Evolutionary conservation across 1,284 basidiomycete species (phyloP).

Genomic region (Paramarasmius palmivorus): DNA sequence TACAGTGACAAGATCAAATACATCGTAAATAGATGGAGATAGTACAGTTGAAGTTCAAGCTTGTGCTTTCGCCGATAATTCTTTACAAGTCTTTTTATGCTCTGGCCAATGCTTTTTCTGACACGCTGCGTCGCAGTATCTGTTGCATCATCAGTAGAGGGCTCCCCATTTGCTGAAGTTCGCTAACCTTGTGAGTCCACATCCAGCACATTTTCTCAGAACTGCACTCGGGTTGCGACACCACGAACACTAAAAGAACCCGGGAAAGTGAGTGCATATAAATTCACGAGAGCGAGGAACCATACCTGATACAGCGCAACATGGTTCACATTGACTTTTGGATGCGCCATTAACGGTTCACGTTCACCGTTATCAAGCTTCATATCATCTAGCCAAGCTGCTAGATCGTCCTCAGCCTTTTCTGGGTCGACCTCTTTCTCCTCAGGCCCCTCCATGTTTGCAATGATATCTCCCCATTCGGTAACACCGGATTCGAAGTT

Average conservation of each 20-base stretch:
- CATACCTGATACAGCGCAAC: slow-evolving; percentile 42
- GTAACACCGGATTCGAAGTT: slow-evolving; percentile 40
- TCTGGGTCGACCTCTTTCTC: slow-evolving; percentile 22
- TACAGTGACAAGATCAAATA: too few relatives aligned
- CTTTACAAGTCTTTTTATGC: slow-evolving; percentile 42
- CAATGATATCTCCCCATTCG: slow-evolving; percentile 46
- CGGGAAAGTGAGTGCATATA: too few relatives aligned
- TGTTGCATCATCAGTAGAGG: slow-evolving; percentile 19
- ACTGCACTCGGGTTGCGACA: slow-evolving; percentile 14
- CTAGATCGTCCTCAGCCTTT: slow-evolving; percentile 53
- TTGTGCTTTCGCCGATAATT: background rate
- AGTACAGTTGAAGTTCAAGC: too few relatives aligned
- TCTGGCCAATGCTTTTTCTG: slow-evolving; percentile 52
- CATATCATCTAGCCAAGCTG: slow-evolving; percentile 54
- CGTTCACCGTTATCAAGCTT: slow-evolving; percentile 40
- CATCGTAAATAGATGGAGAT: too few relatives aligned
- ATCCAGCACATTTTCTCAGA: slow-evolving; percentile 15
- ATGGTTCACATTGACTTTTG: slow-evolving; percentile 41
- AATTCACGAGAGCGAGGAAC: too few relatives aligned
- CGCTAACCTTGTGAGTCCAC: slow-evolving; percentile 23
- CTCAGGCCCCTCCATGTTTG: slow-evolving; percentile 32
- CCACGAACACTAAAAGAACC: slow-evolving; percentile 8
- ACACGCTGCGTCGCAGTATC: slow-evolving; percentile 51
- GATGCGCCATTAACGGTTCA: slow-evolving; percentile 31
- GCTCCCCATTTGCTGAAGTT: background rate